Evolutionary conservation across 164 flowering plant species (phyloP), one percentile per base, ranked within the genome.

Genomic region (Magnolia changhungtana): DNA sequence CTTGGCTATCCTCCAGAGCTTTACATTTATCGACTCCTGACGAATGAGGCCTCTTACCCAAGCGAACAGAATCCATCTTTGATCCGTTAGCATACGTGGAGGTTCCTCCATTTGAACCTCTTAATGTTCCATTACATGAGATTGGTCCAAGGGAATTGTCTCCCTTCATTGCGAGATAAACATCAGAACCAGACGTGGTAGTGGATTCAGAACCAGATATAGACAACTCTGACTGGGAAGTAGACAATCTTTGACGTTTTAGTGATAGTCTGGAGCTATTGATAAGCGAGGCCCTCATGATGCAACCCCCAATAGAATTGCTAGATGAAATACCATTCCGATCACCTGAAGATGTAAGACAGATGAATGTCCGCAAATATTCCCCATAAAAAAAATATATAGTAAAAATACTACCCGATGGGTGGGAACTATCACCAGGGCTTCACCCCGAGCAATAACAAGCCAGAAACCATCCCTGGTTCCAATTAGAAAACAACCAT

Each of bases 1-100:
- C 99, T 78, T 86, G 87, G 78, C 83, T 86, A 67, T 89, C 91
- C 76, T 88, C 89, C 58, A 79, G 74, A 75, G 66, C 58, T 27
- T 75, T 85, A 83, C 68, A 50, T 18, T 63, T 74, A 11, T 29
- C 73, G 72, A 74, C 81, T 65, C 80, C 83, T 59, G 80, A 4
- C 67, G 69, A 73, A 63, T 69, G 72, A 19, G 73, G 63, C 74
- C 74, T 86, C 78, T 81, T 78, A 63, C 78, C 70, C 71, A 73
- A 72, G 71, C 81, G 74, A 69, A 31, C 2, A 55, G 74, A 29
- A 13, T 79, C 84, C 52, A 77, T 75, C 84, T 75, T 84, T 31
- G 80, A 83, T 69, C 80, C 78, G 72, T 82, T 72, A 52, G 73
- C 72, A 49, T 19, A 75, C 67, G 63, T 18, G 70, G 68, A 55